phyloP scores from a whole-genome alignment of 768 basidiomycete species.

The Boletus coccyginus region DNA sequence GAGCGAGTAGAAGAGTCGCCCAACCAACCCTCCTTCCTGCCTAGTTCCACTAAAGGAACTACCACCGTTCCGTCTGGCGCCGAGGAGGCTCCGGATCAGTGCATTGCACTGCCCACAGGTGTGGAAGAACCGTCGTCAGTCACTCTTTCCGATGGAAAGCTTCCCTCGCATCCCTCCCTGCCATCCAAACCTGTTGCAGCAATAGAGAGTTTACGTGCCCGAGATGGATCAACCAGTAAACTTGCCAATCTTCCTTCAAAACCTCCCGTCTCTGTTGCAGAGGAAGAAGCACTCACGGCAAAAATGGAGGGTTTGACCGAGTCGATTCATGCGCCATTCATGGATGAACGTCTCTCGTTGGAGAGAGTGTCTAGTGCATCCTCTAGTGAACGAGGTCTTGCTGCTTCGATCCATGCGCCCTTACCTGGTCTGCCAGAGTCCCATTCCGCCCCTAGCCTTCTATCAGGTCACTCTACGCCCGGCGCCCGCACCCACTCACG shows the following conservation, averaged over 20 bases:
- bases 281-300: slow-evolving; percentile 14
- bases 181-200: slow-evolving; percentile 43
- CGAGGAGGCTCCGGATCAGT: slow-evolving; percentile 18
- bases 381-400: slow-evolving; percentile 36
- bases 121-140: slow-evolving; percentile 5
- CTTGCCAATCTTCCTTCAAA: slow-evolving; percentile 14
- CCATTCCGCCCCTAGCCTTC: slow-evolving; percentile 34
- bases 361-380: slow-evolving; percentile 18
- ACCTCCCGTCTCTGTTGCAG: neutral
- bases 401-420: slow-evolving; percentile 59
- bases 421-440: slow-evolving; percentile 35
- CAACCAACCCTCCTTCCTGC: slow-evolving; percentile 2
- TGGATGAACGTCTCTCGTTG: slow-evolving; percentile 15
- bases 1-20: slow-evolving; percentile 6
- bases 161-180: slow-evolving; percentile 44
- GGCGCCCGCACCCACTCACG: slow-evolving; percentile 44
- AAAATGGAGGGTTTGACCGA: slow-evolving; percentile 22
- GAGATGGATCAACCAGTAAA: slow-evolving; percentile 14
- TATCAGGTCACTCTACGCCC: slow-evolving; percentile 33
- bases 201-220: slow-evolving; percentile 13
- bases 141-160: slow-evolving; percentile 15
- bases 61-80: neutral
- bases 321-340: slow-evolving; percentile 26
- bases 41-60: slow-evolving; percentile 5
- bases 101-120: slow-evolving; percentile 10